Evolutionary conservation across 495 filamentous ascomycete genomes (phyloP), one percentile per base, ranked within the genome.

Genomic region (Penicillium argentinense): DNA sequence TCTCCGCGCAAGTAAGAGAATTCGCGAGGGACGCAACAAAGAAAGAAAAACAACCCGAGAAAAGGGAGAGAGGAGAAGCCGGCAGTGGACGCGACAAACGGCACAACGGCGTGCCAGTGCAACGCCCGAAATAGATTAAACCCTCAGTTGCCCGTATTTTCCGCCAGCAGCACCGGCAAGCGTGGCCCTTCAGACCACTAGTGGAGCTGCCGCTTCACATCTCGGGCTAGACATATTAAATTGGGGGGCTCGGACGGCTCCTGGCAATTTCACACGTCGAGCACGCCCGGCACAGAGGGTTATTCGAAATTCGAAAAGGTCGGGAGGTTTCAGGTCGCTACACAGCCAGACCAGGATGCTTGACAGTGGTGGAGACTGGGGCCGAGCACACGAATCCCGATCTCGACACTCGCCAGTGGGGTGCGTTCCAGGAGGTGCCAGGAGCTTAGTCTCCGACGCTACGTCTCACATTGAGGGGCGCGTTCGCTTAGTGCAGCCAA

Each of bases 61-160:
- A 51, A 19, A 39, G 14, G 46, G 32, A 54, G 29, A 44, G 41
- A 21, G 17, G 42, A 30, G 22, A 39, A 9, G 17, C 21, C 33
- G n/a, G 21, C 17, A 12, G 17, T 18, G 11, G 33, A 33, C 30
- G 17, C 25, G 25, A 26, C 25, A 17, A n/a, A 44, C 17, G 27
- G 29, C 27, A 42, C 42, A 36, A 39, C 28, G 24, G n/a, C 36
- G 42, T 36, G 30, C 39, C 22, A 34, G 36, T 25, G 36, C 48
- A 39, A 34, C 32, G 43, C 44, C 34, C 42, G 30, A 40, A 29
- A 33, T 53, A 45, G 39, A 53, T 53, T 53, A 49, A 53, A 22
- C 25, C 34, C 25, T 39, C 12, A 21, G n/a, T 44, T n/a, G n/a
- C n/a, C n/a, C n/a, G n/a, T n/a, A n/a, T n/a, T n/a, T n/a, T n/a